These are phyloP conservation scores for Yarrowia sp. DNA, from an alignment of 805 yeast genomes.

Conservation along the genomic window DNA sequence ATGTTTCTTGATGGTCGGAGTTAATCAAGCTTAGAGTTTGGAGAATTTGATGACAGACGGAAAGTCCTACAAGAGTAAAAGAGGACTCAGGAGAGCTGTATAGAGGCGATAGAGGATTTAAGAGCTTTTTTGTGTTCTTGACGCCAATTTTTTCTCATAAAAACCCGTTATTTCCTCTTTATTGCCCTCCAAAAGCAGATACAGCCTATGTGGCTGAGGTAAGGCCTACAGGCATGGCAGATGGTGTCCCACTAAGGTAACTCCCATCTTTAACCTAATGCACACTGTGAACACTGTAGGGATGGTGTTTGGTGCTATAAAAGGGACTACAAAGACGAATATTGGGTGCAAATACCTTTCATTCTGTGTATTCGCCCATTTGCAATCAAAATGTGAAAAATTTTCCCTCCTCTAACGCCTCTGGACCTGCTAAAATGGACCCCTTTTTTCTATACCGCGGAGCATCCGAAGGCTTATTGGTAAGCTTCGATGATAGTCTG, in stretches of 20 bases:
- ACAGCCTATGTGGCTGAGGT: not conserved
- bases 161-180: not conserved
- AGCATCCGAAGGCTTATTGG: not conserved
- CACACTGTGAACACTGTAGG: not conserved
- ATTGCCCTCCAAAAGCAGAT: not conserved
- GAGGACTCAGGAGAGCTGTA: not conserved
- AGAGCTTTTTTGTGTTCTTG: no score
- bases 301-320: no score
- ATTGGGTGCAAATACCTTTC: no score
- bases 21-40: not conserved
- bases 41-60: not conserved
- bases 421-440: not conserved
- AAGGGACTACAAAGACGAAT: not conserved
- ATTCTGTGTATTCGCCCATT: not conserved
- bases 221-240: not conserved
- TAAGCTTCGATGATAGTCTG: not conserved
- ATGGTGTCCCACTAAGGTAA: not conserved
- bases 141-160: no score
- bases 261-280: constrained; percentile 2
- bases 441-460: not conserved
- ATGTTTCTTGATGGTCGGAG: not conserved
- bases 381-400: not conserved
- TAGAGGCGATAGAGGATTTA: no score
- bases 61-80: not conserved
- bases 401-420: not conserved